Evolutionary conservation across 495 filamentous ascomycete species (phyloP), one percentile per base, ranked within the genome.

Genomic region (Mytilinidion resinicola): DNA sequence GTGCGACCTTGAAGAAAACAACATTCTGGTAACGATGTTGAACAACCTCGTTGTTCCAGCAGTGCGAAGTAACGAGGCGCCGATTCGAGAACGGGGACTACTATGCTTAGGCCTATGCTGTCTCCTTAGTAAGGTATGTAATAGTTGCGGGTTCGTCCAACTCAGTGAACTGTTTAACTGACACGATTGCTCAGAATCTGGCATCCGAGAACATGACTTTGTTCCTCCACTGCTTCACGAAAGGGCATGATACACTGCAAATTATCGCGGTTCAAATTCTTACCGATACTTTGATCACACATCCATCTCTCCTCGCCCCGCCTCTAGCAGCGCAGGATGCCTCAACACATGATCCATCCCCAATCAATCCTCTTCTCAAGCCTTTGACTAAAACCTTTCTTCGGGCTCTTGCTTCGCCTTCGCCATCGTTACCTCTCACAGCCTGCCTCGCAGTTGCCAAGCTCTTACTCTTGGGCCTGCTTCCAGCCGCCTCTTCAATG

Each of bases 41-140:
- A 96, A 99, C 71, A 96, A 95, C 66, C 81, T 97, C 3, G 88
- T 99, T 39, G 89, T 97, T 1, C 95, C 95, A 5, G 95, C 93
- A 42, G 91, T 96, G 19, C 83, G 91, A 43, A 91, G 85, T 66
- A 90, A 95, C 66, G 93, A 97, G 69, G 89, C 90, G 0, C 90
- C 90, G 0, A 90, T 99, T 47, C 81, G 95, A 48, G 93, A 97
- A 73, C 80, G 89, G 37, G 93, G 95, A 42, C 77, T 98, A 2
- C 75, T 90, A 15, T 96, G 92, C 67, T 73, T 99, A 30, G 95
- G 95, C 14, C 79, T 99, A 33, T 93, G 89, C 72, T 90, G 89
- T 60, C 80, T 99, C 11, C 83, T 99, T 3, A 91, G 96, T 67
- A 87, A 89, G 77, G 83, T 84, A 51, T 53, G 77, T 72, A n/a